phyloP scores from a whole-genome alignment of 441 rosid species.

The Croton setiger region DNA sequence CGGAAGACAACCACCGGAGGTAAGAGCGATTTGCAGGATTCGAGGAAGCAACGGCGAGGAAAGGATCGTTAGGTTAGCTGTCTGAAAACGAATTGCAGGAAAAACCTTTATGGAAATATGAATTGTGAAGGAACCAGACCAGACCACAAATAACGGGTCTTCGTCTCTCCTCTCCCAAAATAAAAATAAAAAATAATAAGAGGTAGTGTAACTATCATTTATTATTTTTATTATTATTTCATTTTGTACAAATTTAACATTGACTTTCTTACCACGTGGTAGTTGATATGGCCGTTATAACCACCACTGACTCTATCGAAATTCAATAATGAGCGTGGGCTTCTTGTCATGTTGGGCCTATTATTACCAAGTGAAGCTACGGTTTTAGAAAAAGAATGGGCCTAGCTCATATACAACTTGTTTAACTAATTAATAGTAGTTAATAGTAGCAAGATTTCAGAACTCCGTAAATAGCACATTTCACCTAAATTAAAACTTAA shows the following conservation, averaged over 20 bases:
- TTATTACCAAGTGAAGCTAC: background rate
- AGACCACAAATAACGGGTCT: background rate
- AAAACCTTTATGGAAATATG: no score
- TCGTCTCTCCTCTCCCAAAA: no score
- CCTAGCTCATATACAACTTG: background rate
- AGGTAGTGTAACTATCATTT: no score
- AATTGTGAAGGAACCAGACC: background rate
- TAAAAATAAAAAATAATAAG: no score
- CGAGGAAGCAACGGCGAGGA: constrained; percentile 11
- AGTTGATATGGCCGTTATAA: background rate
- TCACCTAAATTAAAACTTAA: no score
- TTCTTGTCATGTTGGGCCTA: no score
- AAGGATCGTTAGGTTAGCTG: constrained; percentile 10
- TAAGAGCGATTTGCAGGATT: background rate
- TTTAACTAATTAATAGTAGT: no score
- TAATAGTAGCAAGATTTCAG: no score
- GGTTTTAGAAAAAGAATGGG: background rate
- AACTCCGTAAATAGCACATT: no score
- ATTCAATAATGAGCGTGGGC: background rate
- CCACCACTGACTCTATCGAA: background rate
- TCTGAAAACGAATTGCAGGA: constrained; percentile 4
- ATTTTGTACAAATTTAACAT: background rate
- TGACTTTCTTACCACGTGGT: background rate
- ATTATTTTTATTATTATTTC: background rate
- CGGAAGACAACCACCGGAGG: background rate